Percentiles rank a stretch among this genome's conserved stretches.
Evolutionary conservation across 306 rosid species (phyloP).

Genomic region (Begonia fuchsioides): DNA sequence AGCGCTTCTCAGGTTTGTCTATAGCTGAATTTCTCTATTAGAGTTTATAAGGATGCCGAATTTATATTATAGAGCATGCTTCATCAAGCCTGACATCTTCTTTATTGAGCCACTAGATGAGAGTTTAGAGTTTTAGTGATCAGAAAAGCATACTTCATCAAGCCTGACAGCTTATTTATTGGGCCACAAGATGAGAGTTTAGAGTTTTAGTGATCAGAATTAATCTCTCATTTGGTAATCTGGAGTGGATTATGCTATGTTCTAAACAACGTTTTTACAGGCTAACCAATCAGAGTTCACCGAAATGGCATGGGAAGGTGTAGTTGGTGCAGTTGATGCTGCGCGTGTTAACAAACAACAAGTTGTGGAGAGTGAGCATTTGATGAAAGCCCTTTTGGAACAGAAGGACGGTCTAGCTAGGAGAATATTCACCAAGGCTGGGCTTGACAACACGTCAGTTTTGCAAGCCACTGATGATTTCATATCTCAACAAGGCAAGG

Average conservation of each 20-base stretch:
- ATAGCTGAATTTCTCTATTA: too few species aligned
- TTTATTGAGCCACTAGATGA: too few species aligned
- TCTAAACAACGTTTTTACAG: constrained; percentile 22
- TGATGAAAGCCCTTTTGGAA: constrained; percentile 94
- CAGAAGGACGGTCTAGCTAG: constrained; percentile 88
- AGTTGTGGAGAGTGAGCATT: constrained; percentile 83
- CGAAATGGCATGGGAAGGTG: constrained; percentile 96
- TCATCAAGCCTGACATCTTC: too few species aligned
- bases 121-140: too few species aligned
- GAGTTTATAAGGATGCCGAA: too few species aligned
- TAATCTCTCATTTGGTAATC: not conserved
- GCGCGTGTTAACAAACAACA: constrained; percentile 72
- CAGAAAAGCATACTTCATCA: too few species aligned
- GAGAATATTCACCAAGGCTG: constrained; percentile 84
- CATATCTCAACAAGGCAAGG: constrained; percentile 79
- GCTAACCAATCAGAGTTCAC: constrained; percentile 62
- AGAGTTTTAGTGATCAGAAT: too few species aligned
- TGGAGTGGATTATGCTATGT: not conserved
- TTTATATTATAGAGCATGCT: too few species aligned
- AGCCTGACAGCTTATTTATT: too few species aligned
- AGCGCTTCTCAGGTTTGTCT: constrained; percentile 41
- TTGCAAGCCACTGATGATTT: constrained; percentile 80
- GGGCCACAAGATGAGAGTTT: too few species aligned
- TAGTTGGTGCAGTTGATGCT: constrained; percentile 69
- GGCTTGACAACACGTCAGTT: constrained; percentile 72